Evolutionary conservation across 208 protist genomes (phyloP).

Genomic region (Leishmania major): DNA sequence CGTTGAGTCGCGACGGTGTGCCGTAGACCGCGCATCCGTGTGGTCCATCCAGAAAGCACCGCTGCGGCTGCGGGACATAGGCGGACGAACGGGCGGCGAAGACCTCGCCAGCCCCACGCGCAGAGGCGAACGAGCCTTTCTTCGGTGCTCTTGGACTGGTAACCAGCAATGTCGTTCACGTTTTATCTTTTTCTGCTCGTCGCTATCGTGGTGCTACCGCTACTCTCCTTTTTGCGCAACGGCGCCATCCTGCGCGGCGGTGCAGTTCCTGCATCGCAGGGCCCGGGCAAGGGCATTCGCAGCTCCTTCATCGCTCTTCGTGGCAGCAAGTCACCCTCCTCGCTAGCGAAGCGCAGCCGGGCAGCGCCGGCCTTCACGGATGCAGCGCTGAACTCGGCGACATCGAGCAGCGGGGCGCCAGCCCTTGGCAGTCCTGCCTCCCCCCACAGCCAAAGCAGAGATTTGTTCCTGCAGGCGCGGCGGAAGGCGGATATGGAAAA

Average conservation of each 20-base stretch:
- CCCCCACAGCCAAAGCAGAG: slow-evolving; percentile 16
- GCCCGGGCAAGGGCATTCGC: slow-evolving; percentile 1
- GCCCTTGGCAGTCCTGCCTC: neutral
- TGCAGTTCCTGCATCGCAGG: slow-evolving; percentile 6
- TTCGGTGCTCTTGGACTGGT: neutral
- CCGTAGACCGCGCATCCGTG: neutral
- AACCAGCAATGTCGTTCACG: neutral
- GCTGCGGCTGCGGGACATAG: neutral
- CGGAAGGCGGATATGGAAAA: neutral
- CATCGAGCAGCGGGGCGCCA: neutral
- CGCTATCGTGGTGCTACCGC: slow-evolving; percentile 24
- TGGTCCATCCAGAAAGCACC: neutral
- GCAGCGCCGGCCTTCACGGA: neutral
- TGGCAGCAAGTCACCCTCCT: neutral
- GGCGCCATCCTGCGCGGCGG: slow-evolving; percentile 31
- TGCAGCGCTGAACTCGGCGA: neutral
- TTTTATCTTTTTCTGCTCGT: slow-evolving; percentile 21
- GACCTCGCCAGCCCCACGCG: neutral
- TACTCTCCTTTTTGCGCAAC: slow-evolving; percentile 42
- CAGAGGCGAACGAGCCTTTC: neutral
- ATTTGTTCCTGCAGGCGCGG: slow-evolving; percentile 10
- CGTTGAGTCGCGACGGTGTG: neutral
- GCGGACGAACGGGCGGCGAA: neutral
- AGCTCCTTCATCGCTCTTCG: slow-evolving; percentile 3
- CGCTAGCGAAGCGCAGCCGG: neutral